Evolutionary conservation across 2,329 filamentous ascomycete species (phyloP).

Genomic region (Arthrobotrys musiformis): DNA sequence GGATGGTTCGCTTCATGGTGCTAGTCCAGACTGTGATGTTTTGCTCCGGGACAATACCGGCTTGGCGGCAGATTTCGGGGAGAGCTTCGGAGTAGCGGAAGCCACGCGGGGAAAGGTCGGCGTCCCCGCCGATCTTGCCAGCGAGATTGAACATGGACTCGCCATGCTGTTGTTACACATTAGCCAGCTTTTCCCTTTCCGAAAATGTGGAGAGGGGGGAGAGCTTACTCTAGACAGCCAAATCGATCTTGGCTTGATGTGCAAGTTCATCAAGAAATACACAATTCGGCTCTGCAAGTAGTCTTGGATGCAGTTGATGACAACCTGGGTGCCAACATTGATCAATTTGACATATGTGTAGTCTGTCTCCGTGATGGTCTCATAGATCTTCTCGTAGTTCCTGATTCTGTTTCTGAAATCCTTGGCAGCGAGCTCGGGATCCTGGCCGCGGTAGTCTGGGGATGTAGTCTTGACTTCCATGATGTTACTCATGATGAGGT

Average conservation of each 20-base stretch:
- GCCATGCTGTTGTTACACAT: slow-evolving; percentile 74
- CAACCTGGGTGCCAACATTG: slow-evolving; percentile 92
- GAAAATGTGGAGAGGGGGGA: not conserved
- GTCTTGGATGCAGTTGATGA: slow-evolving; percentile 97
- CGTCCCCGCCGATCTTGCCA: slow-evolving; percentile 92
- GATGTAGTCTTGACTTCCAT: slow-evolving; percentile 96
- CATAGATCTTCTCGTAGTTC: slow-evolving; percentile 97
- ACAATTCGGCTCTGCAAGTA: slow-evolving; percentile 96
- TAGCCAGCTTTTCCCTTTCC: not conserved
- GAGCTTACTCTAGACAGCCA: slow-evolving; percentile 87
- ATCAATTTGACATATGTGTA: slow-evolving; percentile 98
- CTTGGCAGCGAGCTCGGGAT: slow-evolving; percentile 87
- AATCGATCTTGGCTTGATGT: slow-evolving; percentile 95
- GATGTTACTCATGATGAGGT: slow-evolving; percentile 97
- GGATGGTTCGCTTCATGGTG: slow-evolving; percentile 84
- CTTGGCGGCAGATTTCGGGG: slow-evolving; percentile 71
- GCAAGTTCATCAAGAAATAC: slow-evolving; percentile 98
- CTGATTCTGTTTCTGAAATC: slow-evolving; percentile 95
- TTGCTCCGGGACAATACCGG: slow-evolving; percentile 55
- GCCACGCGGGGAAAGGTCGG: slow-evolving; percentile 84
- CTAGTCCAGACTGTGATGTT: slow-evolving; percentile 79
- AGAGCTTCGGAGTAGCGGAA: slow-evolving; percentile 86
- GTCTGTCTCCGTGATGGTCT: slow-evolving; percentile 85
- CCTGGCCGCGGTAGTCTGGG: slow-evolving; percentile 92
- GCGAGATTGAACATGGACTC: slow-evolving; percentile 92